Percentiles rank a stretch among this genome's conserved stretches.
Evolutionary conservation across 495 filamentous ascomycete genomes (phyloP).

Genomic region (Neurospora sp.): DNA sequence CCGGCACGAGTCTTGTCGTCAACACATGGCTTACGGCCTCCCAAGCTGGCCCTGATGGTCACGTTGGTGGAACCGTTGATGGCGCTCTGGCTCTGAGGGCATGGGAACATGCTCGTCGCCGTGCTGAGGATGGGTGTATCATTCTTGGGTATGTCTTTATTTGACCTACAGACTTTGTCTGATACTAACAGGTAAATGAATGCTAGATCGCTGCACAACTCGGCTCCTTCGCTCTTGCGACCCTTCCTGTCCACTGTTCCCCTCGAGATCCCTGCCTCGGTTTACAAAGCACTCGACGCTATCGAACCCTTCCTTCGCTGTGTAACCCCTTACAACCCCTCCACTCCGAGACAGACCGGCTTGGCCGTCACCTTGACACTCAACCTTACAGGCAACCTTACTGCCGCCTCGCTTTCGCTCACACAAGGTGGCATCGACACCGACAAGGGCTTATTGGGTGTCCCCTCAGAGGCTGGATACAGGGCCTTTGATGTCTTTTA

Average conservation of each 20-base stretch:
- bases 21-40: slow-evolving; percentile 87
- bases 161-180: background rate
- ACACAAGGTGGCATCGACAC: slow-evolving; percentile 87
- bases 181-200: slow-evolving; percentile 1
- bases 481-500: slow-evolving; percentile 99
- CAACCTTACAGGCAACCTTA: slow-evolving; percentile 67
- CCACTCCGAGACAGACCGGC: slow-evolving; percentile 69
- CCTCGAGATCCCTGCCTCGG: slow-evolving; percentile 57
- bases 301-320: slow-evolving; percentile 78
- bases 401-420: slow-evolving; percentile 62
- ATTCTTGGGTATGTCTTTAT: slow-evolving; percentile 57
- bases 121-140: slow-evolving; percentile 94
- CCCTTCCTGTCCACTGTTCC: slow-evolving; percentile 78
- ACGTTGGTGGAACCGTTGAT: slow-evolving; percentile 68
- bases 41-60: slow-evolving; percentile 53
- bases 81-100: slow-evolving; percentile 66
- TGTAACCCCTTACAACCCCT: slow-evolving; percentile 82
- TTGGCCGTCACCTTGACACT: slow-evolving; percentile 73
- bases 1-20: slow-evolving; percentile 85
- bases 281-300: slow-evolving; percentile 67
- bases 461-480: slow-evolving; percentile 70
- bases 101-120: slow-evolving; percentile 92
- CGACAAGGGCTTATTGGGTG: slow-evolving; percentile 64
- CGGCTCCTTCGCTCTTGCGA: slow-evolving; percentile 71
- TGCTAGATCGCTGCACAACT: slow-evolving; percentile 71